Base-by-base conservation (phyloP, 352 stramenopile species). In the Phytophthora pluvialis region DNA sequence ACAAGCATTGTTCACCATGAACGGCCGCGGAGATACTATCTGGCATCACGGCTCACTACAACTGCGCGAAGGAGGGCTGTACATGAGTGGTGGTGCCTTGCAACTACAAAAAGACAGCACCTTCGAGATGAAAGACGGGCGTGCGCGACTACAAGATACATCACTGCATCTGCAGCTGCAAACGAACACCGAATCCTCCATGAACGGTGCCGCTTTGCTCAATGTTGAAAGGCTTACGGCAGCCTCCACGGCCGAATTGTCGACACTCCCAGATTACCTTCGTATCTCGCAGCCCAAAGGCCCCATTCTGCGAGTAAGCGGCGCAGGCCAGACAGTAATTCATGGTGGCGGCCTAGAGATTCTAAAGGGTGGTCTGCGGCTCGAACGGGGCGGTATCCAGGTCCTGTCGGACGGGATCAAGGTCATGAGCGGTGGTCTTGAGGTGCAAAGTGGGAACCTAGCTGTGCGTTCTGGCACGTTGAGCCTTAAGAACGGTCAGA, bases 281-380 rank as follows among this genome's bases (percentile, higher is more conserved):
- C 75, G 80, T 1, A 50, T 91, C 5, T 64, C 64, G 2, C 70
- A 75, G 7, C 66, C 67, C 0, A 80, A 68, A 25, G 57, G 66
- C 0, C 60, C 82, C 0, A 55, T 93, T 12, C 74, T 93, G 5
- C 80, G 81, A 21, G 72, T 93, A 12, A 86, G 51, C 15, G 73
- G 76, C 15, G 47, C 65, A 8, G 82, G 84, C 2, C 77, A 75
- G n/a, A 82, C 83, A 0, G 68, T 89, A 2, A 80, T 90, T 10
- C 70, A 88, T 31, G 62, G 82, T 31, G 83, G 80, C 15, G 83
- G 83, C 0, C 49, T 91, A 8, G 83, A 89, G 18, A 73, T 91
- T 15, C 57, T 89, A 13, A 73, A 78, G 11, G 83, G 83, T 16
- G 83, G 81, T 16, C 18, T 90, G n/a, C 74, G 74, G 29, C 72